Conservation (phyloP, 306 rosid genomes). For the Carpinus viminea region DNA sequence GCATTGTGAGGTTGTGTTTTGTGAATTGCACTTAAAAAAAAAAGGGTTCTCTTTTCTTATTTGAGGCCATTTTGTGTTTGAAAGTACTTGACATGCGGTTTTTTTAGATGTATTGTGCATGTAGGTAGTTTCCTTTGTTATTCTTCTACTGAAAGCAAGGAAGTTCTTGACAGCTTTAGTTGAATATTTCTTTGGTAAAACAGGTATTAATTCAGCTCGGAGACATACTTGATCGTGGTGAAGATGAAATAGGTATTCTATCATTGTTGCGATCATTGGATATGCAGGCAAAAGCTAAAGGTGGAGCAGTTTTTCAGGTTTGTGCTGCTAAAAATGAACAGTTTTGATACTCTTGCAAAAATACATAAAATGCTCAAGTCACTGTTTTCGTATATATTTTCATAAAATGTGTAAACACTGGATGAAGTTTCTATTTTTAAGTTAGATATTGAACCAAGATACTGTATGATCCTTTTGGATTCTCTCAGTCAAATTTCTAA, state of each 20-base stretch:
- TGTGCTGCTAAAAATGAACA: constrained; percentile 28
- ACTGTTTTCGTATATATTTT: constrained; percentile 2
- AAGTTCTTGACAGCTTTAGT: not conserved
- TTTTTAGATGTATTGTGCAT: not conserved
- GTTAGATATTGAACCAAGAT: not conserved
- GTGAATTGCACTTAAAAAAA: not conserved
- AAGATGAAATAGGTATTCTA: constrained; percentile 90
- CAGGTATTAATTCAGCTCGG: constrained; percentile 96
- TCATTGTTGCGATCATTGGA: constrained; percentile 85
- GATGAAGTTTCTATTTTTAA: not conserved
- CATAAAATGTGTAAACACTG: not conserved
- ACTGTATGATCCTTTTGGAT: not conserved
- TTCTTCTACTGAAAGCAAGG: not conserved
- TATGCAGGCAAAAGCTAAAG: constrained; percentile 73
- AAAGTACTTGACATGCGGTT: not conserved
- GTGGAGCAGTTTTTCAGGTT: constrained; percentile 99
- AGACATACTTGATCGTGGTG: constrained; percentile 94
- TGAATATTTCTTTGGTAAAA: not conserved
- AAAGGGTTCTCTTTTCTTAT: not conserved
- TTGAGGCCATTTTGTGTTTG: not conserved
- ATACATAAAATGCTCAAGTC: constrained; percentile 10
- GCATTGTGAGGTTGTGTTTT: not conserved
- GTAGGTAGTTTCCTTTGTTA: not conserved
- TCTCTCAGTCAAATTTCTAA: not conserved
- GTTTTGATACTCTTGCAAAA: not conserved